A percentile compares a stretch with the other conserved stretches of the same genome.
phyloP scores from a whole-genome alignment of 345 rosid species.

The Raphanus raphanistrum region DNA sequence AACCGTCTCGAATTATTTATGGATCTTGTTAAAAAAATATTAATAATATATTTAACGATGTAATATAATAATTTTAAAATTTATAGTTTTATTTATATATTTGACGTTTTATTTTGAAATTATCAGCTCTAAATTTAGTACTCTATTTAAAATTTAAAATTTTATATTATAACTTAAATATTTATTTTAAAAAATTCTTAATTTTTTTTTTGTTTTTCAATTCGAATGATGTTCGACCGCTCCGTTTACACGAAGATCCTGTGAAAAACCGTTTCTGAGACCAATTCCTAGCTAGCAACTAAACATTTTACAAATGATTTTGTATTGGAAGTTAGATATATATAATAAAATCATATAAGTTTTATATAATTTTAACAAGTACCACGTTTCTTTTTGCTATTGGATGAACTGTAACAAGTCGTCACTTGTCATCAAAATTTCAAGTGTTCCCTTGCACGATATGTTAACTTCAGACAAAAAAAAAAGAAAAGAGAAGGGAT shows the following conservation, averaged over 20 bases:
- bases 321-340: background rate
- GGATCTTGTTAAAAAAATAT: too few relatives aligned
- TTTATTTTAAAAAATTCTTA: too few relatives aligned
- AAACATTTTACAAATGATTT: background rate
- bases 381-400: background rate
- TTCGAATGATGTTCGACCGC: background rate
- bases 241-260: too few relatives aligned
- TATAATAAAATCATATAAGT: background rate
- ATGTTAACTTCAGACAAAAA: constrained; percentile 17
- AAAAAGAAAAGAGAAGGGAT: background rate
- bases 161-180: too few relatives aligned
- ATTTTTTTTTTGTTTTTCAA: too few relatives aligned
- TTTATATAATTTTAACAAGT: background rate
- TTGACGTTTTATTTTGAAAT: too few relatives aligned
- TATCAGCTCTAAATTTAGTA: too few relatives aligned
- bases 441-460: constrained; percentile 33
- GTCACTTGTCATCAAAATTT: constrained; percentile 2
- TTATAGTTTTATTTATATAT: too few relatives aligned
- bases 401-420: constrained; percentile 15
- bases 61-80: too few relatives aligned
- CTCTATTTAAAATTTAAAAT: too few relatives aligned
- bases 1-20: too few relatives aligned
- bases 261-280: background rate
- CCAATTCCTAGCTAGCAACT: background rate
- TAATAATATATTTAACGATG: too few relatives aligned